Percentiles rank a stretch among this genome's conserved stretches.
Conservation (phyloP, 257 asterid genomes). For the Rhazya stricta region DNA sequence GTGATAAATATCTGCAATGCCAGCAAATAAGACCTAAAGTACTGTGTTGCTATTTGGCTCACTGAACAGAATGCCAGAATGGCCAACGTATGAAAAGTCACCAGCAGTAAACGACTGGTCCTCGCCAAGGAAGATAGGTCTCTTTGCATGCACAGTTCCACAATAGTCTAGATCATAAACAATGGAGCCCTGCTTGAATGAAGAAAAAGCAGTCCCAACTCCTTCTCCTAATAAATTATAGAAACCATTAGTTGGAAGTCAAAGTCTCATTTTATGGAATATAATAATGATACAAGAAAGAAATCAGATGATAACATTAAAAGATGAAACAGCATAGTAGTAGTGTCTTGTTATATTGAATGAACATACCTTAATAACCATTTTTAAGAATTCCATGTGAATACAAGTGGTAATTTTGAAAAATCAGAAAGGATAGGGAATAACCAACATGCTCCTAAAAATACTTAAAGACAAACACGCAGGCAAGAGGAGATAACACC, state of each 20-base stretch:
- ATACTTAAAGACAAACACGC: neutral
- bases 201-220: slow-evolving; percentile 54
- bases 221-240: slow-evolving; percentile 60
- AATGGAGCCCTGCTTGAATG: slow-evolving; percentile 26
- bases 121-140: slow-evolving; percentile 35
- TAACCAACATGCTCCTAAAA: neutral
- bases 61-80: slow-evolving; percentile 18
- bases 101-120: slow-evolving; percentile 41
- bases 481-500: neutral
- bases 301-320: neutral
- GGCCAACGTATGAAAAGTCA: slow-evolving; percentile 9
- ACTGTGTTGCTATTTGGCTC: neutral
- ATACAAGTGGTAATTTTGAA: neutral
- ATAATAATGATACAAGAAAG: neutral
- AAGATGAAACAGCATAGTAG: neutral
- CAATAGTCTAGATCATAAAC: slow-evolving; percentile 70
- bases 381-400: neutral
- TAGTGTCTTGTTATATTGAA: neutral
- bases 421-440: neutral
- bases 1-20: neutral
- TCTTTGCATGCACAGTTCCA: slow-evolving; percentile 39
- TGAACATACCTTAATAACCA: neutral
- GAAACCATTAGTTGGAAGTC: neutral
- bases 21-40: neutral
- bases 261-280: neutral